phyloP scores from a whole-genome alignment of 2,329 filamentous ascomycete species.

The Thermothelomyces thermophilus region DNA sequence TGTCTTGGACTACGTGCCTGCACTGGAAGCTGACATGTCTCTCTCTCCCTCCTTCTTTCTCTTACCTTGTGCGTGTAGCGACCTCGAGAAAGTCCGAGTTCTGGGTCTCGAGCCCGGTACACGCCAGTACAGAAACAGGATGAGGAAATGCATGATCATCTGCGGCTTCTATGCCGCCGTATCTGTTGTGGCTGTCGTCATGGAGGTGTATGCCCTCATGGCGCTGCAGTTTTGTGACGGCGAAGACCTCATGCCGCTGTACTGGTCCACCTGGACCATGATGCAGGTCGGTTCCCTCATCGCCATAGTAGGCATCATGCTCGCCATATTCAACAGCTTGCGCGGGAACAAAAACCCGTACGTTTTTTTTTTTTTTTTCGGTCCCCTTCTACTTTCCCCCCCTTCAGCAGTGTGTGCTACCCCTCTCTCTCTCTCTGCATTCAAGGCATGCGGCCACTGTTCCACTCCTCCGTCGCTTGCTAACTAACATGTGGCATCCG shows the following conservation, averaged over 20 bases:
- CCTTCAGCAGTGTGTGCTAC: neutral
- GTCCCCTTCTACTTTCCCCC: neutral
- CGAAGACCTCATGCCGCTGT: constrained; percentile 53
- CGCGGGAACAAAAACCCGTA: constrained; percentile 46
- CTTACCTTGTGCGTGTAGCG: constrained; percentile 18
- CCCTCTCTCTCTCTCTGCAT: neutral
- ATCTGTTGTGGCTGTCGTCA: constrained; percentile 40
- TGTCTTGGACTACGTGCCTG: too few species aligned
- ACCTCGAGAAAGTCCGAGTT: constrained; percentile 28
- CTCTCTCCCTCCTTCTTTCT: neutral
- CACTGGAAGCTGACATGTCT: too few species aligned
- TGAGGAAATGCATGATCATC: constrained; percentile 37
- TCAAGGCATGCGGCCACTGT: too few species aligned
- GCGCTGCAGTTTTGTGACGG: constrained; percentile 54
- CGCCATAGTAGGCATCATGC: constrained; percentile 50
- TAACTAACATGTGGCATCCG: neutral
- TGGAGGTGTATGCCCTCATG: constrained; percentile 49
- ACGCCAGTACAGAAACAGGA: constrained; percentile 32
- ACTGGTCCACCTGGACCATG: constrained; percentile 57
- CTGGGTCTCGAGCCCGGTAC: constrained; percentile 20
- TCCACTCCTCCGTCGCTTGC: too few species aligned
- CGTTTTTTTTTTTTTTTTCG: neutral
- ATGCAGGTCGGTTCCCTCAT: constrained; percentile 52
- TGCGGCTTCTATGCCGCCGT: constrained; percentile 39
- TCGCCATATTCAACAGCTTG: constrained; percentile 46